Base-by-base conservation (phyloP, 1,139 yeast species). In the Insectozyma bohioensis region DNA sequence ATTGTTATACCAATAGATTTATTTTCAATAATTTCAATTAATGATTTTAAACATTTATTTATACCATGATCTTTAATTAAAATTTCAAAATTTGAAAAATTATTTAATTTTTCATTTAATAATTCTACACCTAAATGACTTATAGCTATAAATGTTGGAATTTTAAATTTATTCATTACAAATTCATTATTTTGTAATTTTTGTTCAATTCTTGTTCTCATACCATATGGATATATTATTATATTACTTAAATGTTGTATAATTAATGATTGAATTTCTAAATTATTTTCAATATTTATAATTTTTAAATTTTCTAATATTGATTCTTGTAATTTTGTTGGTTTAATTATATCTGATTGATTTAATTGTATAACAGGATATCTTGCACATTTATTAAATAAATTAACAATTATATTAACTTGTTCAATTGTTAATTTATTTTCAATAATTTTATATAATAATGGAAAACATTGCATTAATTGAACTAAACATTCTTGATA, bases 71-170 rank as follows among this genome's bases (percentile, higher is more conserved):
- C 78, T 7, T 61, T 48, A 2, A 80, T 44, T 14, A 78, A 52
- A 0, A 56, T 48, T 1, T 50, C 41, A 24, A 67, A 58, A 33
- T 67, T 63, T 0, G 39, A 39, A 1, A 69, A 43, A 1, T 46
- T 36, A 0, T 48, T 43, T 12, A 84, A 39, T 24, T 67, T 66
- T 0, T 43, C 43, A 4, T 52, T 47, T 17, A 85, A 48, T 6
- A 73, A 44, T 9, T 55, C 57, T 34, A 80, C 60, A 1, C 85
- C 67, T 18, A 57, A 50, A 35, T 69, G 69, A 43, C 92, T 75
- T 3, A 83, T 58, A 0, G 87, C 78, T 23, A 79, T 69, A 50
- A 82, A 87, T 0, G 87, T 72, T 2, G 95, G 92, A 18, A 75
- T 63, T 38, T 76, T 77, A 8, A 63, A 56, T 32, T 54, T 61